Conservation (phyloP, 768 basidiomycete genomes). For the Hydnomerulius pinastri region DNA sequence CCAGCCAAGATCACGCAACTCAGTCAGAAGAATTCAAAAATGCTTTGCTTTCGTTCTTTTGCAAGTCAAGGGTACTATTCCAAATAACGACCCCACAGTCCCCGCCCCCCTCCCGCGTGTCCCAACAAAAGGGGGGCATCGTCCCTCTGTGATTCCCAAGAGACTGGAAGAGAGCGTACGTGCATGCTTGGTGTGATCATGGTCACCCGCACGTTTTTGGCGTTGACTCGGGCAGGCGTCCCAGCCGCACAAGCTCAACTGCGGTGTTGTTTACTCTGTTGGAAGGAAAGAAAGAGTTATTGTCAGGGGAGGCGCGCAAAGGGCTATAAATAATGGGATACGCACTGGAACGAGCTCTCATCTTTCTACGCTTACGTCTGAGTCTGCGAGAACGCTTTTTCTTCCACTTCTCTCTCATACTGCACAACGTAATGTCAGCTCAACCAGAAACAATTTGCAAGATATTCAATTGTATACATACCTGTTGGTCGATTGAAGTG, state of each 20-base stretch:
- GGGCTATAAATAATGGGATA: slow-evolving; percentile 20
- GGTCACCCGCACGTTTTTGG: slow-evolving; percentile 15
- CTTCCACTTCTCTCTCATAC: slow-evolving; percentile 98
- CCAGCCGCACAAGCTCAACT: slow-evolving; percentile 31
- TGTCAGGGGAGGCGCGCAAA: background rate
- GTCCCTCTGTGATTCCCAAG: slow-evolving; percentile 22
- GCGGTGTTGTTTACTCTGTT: slow-evolving; percentile 39
- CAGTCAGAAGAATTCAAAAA: slow-evolving; percentile 1
- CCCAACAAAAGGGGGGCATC: slow-evolving; percentile 23
- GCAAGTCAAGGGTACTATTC: slow-evolving; percentile 21
- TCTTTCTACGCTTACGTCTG: slow-evolving; percentile 93
- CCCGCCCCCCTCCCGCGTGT: slow-evolving; percentile 21
- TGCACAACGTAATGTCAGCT: slow-evolving; percentile 23
- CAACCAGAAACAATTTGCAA: background rate
- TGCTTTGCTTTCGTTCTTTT: slow-evolving; percentile 18
- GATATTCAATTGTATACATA: slow-evolving; percentile 5
- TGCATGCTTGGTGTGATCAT: slow-evolving; percentile 20
- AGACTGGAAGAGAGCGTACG: slow-evolving; percentile 28
- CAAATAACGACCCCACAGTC: slow-evolving; percentile 24
- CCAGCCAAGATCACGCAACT: no score
- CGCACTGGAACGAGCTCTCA: slow-evolving; percentile 92
- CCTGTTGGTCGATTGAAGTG: slow-evolving; percentile 35
- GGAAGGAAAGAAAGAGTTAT: background rate
- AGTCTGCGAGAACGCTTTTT: slow-evolving; percentile 93
- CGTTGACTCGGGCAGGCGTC: slow-evolving; percentile 15